These are phyloP conservation scores for Xylariaceae sp. DNA, from an alignment of 2,329 filamentous ascomycete species.

Conservation along the genomic window DNA sequence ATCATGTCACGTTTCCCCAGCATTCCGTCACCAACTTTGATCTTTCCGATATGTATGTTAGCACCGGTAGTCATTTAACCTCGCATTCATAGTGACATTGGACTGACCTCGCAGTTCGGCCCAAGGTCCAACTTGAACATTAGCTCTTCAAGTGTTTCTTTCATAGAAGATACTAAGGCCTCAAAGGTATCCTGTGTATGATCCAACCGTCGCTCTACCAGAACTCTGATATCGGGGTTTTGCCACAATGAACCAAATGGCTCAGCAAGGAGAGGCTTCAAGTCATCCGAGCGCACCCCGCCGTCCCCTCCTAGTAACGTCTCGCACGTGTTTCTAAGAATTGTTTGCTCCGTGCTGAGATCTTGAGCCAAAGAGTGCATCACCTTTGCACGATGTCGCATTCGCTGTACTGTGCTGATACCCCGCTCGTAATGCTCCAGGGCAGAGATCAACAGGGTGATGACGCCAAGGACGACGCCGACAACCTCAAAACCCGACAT, in stretches of 20 bases:
- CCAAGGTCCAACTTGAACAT: constrained; percentile 8
- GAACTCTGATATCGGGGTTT: constrained; percentile 10
- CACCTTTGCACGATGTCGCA: constrained; percentile 22
- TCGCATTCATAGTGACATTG: background rate
- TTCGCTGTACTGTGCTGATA: constrained; percentile 13
- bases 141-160: constrained; percentile 20
- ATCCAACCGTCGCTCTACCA: constrained; percentile 23
- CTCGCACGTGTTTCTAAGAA: constrained; percentile 29
- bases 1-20: constrained; percentile 10
- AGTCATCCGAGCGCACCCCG: constrained; percentile 18
- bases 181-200: constrained; percentile 22
- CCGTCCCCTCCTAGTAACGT: constrained; percentile 28
- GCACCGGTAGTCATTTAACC: background rate
- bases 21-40: constrained; percentile 5
- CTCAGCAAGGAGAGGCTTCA: constrained; percentile 28
- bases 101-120: constrained; percentile 10
- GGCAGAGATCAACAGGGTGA: constrained; percentile 21
- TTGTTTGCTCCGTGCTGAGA: constrained; percentile 25
- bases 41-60: background rate
- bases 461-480: constrained; percentile 22
- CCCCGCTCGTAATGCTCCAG: constrained; percentile 22
- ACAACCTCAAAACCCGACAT: constrained; percentile 26
- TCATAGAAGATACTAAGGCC: constrained; percentile 20
- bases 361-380: constrained; percentile 20
- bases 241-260: constrained; percentile 30